Conservation (phyloP, 352 stramenopile species). For the Blastocystis sp. region DNA sequence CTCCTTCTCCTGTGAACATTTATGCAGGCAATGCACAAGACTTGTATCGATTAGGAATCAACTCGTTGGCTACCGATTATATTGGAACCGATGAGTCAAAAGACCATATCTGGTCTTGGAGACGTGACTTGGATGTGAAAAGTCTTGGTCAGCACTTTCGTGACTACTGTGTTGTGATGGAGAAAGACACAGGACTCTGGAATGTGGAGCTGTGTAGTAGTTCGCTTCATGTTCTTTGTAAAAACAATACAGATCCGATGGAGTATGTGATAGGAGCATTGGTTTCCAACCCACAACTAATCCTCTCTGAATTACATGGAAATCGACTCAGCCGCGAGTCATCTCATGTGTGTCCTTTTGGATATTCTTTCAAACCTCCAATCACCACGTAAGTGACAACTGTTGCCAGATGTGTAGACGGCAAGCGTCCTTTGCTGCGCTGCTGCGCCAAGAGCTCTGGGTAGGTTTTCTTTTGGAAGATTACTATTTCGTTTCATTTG, state of each 20-base stretch:
- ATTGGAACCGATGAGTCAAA: background rate
- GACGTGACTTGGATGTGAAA: background rate
- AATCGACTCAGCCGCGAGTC: background rate
- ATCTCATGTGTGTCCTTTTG: background rate
- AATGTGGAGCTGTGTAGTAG: background rate
- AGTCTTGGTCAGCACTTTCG: background rate
- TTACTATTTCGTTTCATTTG: constrained; percentile 47
- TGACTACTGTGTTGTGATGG: background rate
- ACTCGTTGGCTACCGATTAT: constrained; percentile 23
- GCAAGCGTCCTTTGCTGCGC: background rate
- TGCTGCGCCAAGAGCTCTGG: background rate
- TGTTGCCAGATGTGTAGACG: background rate
- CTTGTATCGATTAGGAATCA: constrained; percentile 13
- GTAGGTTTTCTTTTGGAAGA: constrained; percentile 17
- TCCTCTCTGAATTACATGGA: background rate
- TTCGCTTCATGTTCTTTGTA: constrained; percentile 3
- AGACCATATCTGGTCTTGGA: constrained; percentile 35
- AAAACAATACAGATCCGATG: background rate
- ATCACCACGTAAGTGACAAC: background rate
- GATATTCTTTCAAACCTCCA: constrained; percentile 17
- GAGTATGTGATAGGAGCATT: background rate
- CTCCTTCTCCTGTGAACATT: constrained; percentile 29
- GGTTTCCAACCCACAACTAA: background rate
- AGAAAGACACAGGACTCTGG: background rate
- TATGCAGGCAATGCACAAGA: background rate